phyloP scores from a whole-genome alignment of 1,139 yeast species.

The Geotrichum cucujoidarum region DNA sequence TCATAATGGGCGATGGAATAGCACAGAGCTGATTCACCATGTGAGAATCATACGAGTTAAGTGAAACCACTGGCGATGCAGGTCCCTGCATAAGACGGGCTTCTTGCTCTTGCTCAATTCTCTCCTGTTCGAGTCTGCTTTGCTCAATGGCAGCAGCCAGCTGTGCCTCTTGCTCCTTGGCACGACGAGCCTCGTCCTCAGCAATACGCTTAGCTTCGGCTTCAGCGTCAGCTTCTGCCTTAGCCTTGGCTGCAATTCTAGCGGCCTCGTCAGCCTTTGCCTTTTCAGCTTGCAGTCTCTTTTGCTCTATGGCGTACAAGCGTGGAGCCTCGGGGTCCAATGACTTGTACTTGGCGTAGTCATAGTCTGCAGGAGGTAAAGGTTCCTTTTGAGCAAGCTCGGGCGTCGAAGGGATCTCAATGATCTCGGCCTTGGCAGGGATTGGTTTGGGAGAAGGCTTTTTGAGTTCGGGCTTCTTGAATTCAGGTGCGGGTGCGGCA shows the following conservation, averaged over 20 bases:
- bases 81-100: background rate
- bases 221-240: background rate
- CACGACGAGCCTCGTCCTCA: background rate
- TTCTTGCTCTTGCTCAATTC: background rate
- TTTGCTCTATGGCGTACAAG: background rate
- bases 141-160: conserved; percentile 1
- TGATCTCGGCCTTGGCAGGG: background rate
- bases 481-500: background rate
- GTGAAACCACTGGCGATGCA: conserved; percentile 10
- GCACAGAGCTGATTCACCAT: conserved; percentile 25
- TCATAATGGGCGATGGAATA: conserved; percentile 27
- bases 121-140: background rate
- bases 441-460: background rate
- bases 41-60: conserved; percentile 20
- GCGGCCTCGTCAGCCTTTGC: background rate
- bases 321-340: conserved; percentile 13
- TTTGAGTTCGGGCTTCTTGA: background rate
- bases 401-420: background rate
- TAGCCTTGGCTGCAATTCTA: background rate
- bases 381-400: background rate
- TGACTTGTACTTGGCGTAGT: conserved; percentile 2
- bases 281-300: background rate
- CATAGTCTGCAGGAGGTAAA: background rate
- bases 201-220: background rate
- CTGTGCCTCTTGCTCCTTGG: background rate